A percentile compares a stretch with the other conserved stretches of the same genome.
phyloP scores from a whole-genome alignment of 2,329 filamentous ascomycete species.

The Paracoccidioides lutzii region DNA sequence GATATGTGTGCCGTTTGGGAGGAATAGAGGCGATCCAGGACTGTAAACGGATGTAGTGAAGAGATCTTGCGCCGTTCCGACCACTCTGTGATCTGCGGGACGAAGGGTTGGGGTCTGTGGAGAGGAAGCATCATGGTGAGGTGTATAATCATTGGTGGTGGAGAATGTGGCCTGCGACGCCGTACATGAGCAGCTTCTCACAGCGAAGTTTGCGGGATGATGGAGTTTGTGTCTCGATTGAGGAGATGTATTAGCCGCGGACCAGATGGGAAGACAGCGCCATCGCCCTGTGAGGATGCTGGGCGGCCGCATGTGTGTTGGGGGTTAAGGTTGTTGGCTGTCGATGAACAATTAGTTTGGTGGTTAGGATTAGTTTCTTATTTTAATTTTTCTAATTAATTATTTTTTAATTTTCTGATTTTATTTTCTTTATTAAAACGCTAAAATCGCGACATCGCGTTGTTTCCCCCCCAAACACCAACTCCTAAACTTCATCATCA shows the following conservation, averaged over 20 bases:
- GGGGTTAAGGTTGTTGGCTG: not conserved
- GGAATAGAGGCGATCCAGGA: conserved; percentile 72
- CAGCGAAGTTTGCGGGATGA: conserved; percentile 8
- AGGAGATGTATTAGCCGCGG: not conserved
- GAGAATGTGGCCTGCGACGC: conserved; percentile 8
- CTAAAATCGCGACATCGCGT: too few relatives aligned
- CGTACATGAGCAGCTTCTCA: conserved; percentile 20
- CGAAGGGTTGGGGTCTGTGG: conserved; percentile 14
- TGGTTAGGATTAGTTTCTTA: not conserved
- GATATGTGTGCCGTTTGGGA: conserved; percentile 67
- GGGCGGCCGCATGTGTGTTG: conserved; percentile 8
- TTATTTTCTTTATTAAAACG: too few relatives aligned
- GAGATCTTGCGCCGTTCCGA: conserved; percentile 51
- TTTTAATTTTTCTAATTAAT: not conserved
- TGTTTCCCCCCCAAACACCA: too few relatives aligned
- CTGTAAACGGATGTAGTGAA: conserved; percentile 70
- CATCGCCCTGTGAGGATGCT: conserved; percentile 8
- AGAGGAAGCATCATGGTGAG: conserved; percentile 11
- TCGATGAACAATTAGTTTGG: not conserved
- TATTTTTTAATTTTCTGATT: too few relatives aligned
- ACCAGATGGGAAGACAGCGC: conserved; percentile 6
- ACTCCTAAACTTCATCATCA: too few relatives aligned
- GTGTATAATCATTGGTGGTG: conserved; percentile 11
- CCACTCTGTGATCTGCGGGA: conserved; percentile 37
- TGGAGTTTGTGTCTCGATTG: conserved; percentile 2